Evolutionary conservation across 306 rosid genomes (phyloP), one percentile per base, ranked within the genome.

Genomic region (Inga laurina): DNA sequence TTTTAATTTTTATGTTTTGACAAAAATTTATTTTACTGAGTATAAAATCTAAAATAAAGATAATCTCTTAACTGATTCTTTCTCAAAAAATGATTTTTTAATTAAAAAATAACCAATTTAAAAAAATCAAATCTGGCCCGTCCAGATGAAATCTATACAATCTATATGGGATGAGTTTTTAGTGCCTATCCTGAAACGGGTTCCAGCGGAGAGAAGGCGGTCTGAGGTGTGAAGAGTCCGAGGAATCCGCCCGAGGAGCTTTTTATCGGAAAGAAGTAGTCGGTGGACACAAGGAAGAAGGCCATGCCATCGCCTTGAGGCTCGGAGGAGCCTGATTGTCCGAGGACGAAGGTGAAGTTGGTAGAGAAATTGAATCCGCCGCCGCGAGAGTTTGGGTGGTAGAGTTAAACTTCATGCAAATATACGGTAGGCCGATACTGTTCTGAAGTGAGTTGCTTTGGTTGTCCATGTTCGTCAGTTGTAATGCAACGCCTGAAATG

Each of bases 211-310:
- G 3, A 3, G 69, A 77, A 77, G 3, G 88, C 83, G 1, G 77
- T 72, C 19, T 72, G 3, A 0, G 64, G 0, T 14, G 41, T 22
- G 84, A 82, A 82, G 5, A 87, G 79, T 48, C 86, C 82, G 3
- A 83, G 86, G 59, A n/a, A 85, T 0, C 83, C 86, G 1, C 79
- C 70, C 0, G n/a, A 34, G 0, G 86, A 72, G 24, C 64, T 65
- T 14, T 11, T 44, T 0, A 1, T 7, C 1, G 87, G 84, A 46
- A 85, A 74, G 0, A 74, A 59, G 5, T 2, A 80, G 4, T 49
- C 86, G 0, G 32, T 0, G 5, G 87, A 79, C 15, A 84, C 61
- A 0, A 39, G 82, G 84, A 87, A 87, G 41, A 27, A 27, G 30
- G 76, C 15, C n/a, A 69, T 46, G 27, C 76, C 76, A 12, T 79